Evolutionary conservation across 73 alveolate genomes (phyloP).

Genomic region (Urostyla sp.): DNA sequence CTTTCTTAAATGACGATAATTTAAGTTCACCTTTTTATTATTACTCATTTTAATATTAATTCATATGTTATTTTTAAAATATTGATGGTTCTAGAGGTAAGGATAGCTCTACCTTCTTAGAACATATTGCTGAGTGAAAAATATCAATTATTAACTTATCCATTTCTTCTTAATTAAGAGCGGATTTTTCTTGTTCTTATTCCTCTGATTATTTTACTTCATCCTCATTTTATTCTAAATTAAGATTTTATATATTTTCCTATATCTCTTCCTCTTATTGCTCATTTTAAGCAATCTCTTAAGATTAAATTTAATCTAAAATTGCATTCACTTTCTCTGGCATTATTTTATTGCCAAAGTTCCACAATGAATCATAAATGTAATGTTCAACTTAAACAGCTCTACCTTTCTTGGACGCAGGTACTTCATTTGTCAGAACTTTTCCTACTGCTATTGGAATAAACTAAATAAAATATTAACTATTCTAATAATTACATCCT

Average conservation of each 20-base stretch:
- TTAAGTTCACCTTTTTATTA: constrained; percentile 19
- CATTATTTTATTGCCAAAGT: constrained; percentile 37
- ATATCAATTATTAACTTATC: constrained; percentile 39
- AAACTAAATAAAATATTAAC: neutral
- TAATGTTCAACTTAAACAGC: constrained; percentile 55
- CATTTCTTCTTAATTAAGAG: constrained; percentile 6
- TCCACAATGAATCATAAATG: constrained; percentile 52
- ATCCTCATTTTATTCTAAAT: neutral
- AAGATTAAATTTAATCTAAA: neutral
- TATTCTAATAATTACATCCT: neutral
- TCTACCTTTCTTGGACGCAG: constrained; percentile 30
- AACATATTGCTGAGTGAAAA: constrained; percentile 11
- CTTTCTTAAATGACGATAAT: constrained; percentile 27
- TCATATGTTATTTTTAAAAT: neutral
- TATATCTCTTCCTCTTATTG: neutral
- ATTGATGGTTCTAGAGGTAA: constrained; percentile 55
- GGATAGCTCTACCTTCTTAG: neutral
- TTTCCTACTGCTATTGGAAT: constrained; percentile 54
- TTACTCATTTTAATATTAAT: neutral
- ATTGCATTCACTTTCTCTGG: constrained; percentile 25
- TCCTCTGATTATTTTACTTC: neutral
- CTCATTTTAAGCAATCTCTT: neutral
- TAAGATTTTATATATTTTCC: neutral
- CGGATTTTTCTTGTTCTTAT: neutral
- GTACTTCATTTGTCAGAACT: constrained; percentile 28